Evolutionary conservation across 495 filamentous ascomycete genomes (phyloP).

Genomic region (Penicillium ochrochloron): DNA sequence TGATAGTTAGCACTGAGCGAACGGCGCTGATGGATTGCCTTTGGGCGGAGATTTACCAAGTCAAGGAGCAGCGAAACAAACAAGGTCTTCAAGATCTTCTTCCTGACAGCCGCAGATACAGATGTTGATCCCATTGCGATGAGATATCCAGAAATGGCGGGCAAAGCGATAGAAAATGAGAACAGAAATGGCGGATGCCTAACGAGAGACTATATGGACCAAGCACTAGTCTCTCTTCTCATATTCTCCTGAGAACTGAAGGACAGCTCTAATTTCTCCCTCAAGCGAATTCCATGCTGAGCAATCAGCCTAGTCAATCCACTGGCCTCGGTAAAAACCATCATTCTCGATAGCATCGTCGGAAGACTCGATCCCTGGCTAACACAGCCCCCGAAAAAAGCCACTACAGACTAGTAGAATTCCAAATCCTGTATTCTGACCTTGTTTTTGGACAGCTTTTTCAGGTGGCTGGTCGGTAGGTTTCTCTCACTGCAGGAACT

Average conservation of each 20-base stretch:
- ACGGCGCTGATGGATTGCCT: background rate
- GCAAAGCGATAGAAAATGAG: background rate
- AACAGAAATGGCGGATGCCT: background rate
- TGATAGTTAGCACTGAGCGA: slow-evolving; percentile 24
- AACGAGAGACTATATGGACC: background rate
- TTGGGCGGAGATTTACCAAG: slow-evolving; percentile 25
- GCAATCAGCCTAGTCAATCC: background rate
- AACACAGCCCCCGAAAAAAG: background rate
- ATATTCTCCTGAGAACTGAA: background rate
- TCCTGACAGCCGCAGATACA: slow-evolving; percentile 51
- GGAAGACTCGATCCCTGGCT: background rate
- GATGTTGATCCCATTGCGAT: background rate
- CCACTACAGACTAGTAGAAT: background rate
- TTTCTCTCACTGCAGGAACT: background rate
- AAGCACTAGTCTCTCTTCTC: background rate
- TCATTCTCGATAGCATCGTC: background rate
- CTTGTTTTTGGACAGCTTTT: background rate
- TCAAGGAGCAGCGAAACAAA: slow-evolving; percentile 63
- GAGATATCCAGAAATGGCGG: background rate
- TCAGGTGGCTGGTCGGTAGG: background rate
- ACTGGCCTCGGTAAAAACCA: background rate
- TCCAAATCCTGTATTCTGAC: background rate
- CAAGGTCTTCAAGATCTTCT: slow-evolving; percentile 75
- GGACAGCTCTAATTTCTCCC: background rate
- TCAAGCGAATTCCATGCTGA: background rate